Base-by-base conservation (phyloP, 1,139 yeast genomes). In the Diutina pseudorugosa region DNA sequence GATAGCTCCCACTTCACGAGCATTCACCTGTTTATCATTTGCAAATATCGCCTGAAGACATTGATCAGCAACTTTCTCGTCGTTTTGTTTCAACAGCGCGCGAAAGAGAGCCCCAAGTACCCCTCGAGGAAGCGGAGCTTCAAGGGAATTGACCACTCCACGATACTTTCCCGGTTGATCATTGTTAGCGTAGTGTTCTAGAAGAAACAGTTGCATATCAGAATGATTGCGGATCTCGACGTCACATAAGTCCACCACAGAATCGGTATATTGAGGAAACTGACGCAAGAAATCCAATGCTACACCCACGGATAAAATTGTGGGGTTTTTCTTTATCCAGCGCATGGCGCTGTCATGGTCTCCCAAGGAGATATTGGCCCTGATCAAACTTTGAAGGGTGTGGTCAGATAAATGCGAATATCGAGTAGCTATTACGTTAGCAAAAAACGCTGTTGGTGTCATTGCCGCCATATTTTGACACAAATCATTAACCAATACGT, bases 31-130 rank as follows among this genome's bases (percentile, higher is more conserved):
- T 14, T 60, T 60, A 42, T 59, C 58, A 6, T 69, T 60, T n/a
- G 65, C 61, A 52, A 68, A 61, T 12, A 73, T 70, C 4, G 66
- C 58, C 52, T 63, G 65, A 36, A 71, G 59, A 30, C 70, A 59
- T 54, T 59, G 63, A 47, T 69, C 68, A 0, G 75, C 65, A 16
- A 66, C 70, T 2, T 54, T 55, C 47, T 65, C 67, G 51, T 65
- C 65, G 42, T 65, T 62, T 48, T 62, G 66, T 9, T 49, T 42
- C 44, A 71, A 53, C 53, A 70, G 71, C 2, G 66, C 60, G n/a
- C 60, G 59, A 50, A 73, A 65, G 41, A 73, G 61, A 53, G 64
- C 64, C 2, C 74, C 67, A n/a, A 72, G 60, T 1, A 72, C 64
- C 58, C 63, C 65, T 43, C 75, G 59, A 40, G 62, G 57, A 21